Conservation (phyloP, 208 protist genomes). For the Leishmania braziliensis region DNA sequence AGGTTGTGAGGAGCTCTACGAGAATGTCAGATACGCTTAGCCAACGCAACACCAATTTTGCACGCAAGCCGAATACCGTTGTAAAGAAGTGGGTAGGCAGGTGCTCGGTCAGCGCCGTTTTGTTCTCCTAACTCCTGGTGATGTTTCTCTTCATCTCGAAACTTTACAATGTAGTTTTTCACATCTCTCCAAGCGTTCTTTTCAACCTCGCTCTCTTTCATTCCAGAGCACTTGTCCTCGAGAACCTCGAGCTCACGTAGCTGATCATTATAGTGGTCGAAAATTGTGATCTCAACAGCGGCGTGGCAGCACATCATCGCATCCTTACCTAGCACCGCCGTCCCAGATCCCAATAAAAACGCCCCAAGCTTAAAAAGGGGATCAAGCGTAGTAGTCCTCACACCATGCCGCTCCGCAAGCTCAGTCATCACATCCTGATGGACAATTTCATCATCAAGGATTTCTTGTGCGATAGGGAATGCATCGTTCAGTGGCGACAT, state of each 20-base stretch:
- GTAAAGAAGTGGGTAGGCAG: slow-evolving; percentile 77
- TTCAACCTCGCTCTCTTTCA: slow-evolving; percentile 37
- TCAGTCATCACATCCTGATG: slow-evolving; percentile 80
- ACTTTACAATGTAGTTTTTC: slow-evolving; percentile 76
- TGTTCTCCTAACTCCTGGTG: slow-evolving; percentile 84
- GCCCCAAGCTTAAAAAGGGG: slow-evolving; percentile 75
- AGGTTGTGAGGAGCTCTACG: background rate
- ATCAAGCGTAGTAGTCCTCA: slow-evolving; percentile 65
- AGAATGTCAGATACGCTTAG: slow-evolving; percentile 55
- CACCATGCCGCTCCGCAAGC: slow-evolving; percentile 64
- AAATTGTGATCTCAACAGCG: slow-evolving; percentile 85
- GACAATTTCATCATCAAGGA: slow-evolving; percentile 78
- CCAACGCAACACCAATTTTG: slow-evolving; percentile 67
- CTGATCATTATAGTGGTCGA: slow-evolving; percentile 89
- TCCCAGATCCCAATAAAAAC: slow-evolving; percentile 73
- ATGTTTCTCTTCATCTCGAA: slow-evolving; percentile 87
- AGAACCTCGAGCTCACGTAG: slow-evolving; percentile 76
- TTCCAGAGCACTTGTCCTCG: slow-evolving; percentile 27
- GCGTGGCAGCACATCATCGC: slow-evolving; percentile 91
- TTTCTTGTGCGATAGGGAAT: slow-evolving; percentile 73
- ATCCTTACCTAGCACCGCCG: slow-evolving; percentile 76
- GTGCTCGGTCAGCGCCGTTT: slow-evolving; percentile 74
- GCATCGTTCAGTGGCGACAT: slow-evolving; percentile 77
- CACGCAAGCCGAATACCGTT: slow-evolving; percentile 81
- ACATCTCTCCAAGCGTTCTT: slow-evolving; percentile 59